Evolutionary conservation across 352 stramenopile species (phyloP).

Genomic region (Phytophthora colocasiae): DNA sequence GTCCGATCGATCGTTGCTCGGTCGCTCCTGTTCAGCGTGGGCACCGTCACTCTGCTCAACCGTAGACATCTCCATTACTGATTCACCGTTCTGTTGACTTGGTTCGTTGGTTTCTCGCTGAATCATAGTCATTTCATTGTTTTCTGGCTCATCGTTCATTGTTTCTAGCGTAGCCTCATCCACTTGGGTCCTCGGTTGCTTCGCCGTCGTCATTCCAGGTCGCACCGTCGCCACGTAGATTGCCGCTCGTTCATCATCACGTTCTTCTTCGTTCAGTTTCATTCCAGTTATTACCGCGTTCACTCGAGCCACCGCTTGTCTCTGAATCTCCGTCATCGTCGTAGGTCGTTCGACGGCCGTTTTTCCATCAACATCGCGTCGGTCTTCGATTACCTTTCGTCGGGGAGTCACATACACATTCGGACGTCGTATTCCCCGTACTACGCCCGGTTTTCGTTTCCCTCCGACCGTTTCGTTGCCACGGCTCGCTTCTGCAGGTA

Average conservation of each 20-base stretch:
- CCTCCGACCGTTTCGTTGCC: background rate
- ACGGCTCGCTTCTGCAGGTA: background rate
- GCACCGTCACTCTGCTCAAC: too few relatives aligned
- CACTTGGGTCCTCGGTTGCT: background rate
- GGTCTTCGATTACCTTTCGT: background rate
- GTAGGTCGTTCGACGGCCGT: too few relatives aligned
- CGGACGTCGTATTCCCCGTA: background rate
- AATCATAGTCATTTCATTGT: too few relatives aligned
- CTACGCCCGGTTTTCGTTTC: background rate
- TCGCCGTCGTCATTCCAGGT: background rate
- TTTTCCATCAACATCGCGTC: too few relatives aligned
- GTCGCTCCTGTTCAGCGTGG: too few relatives aligned
- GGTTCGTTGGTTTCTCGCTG: too few relatives aligned
- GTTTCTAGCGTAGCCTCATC: too few relatives aligned
- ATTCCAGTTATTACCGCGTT: background rate
- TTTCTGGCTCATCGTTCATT: too few relatives aligned
- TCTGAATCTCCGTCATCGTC: background rate
- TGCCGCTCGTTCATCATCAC: background rate
- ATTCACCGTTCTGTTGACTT: too few relatives aligned
- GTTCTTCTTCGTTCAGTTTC: background rate
- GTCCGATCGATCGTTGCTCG: too few relatives aligned
- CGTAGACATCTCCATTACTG: too few relatives aligned
- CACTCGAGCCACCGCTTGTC: background rate
- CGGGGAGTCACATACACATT: background rate
- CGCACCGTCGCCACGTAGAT: slow-evolving; percentile 1